These are phyloP conservation scores for Ceratobasidium sp. DNA, from an alignment of 1,284 basidiomycete genomes.

Conservation along the genomic window DNA sequence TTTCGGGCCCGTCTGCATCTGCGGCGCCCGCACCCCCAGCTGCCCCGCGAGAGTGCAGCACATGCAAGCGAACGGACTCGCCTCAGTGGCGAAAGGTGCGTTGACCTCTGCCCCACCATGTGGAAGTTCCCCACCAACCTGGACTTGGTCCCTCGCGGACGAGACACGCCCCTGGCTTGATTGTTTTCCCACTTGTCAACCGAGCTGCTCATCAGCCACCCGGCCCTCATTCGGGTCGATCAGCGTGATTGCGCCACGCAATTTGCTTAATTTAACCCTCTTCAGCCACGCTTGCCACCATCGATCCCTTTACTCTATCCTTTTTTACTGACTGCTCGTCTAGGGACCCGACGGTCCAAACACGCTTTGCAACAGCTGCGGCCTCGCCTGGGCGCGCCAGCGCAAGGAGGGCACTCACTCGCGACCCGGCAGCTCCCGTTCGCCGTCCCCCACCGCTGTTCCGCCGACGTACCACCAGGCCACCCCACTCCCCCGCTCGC, in stretches of 20 bases:
- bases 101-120: background rate
- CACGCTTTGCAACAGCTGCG: conserved; percentile 42
- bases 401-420: conserved; percentile 35
- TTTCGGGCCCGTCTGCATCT: conserved; percentile 17
- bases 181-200: conserved; percentile 28
- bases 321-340: conserved; percentile 17
- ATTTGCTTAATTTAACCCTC: conserved; percentile 43
- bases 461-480: conserved; percentile 30
- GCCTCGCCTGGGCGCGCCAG: conserved; percentile 41
- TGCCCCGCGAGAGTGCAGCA: conserved; percentile 22
- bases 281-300: background rate
- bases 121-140: background rate
- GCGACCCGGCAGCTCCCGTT: conserved; percentile 25
- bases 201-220: conserved; percentile 36
- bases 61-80: conserved; percentile 33
- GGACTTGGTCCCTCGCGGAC: background rate
- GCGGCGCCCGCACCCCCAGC: background rate
- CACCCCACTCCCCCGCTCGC: conserved; percentile 13
- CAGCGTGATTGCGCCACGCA: conserved; percentile 25
- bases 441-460: conserved; percentile 12
- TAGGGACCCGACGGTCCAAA: conserved; percentile 39
- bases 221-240: conserved; percentile 17
- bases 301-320: conserved; percentile 11
- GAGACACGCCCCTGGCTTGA: conserved; percentile 10
- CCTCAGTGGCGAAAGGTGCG: conserved; percentile 44